Conservation (phyloP, 169 alveolate genomes). For the Miamiensis avidus region DNA sequence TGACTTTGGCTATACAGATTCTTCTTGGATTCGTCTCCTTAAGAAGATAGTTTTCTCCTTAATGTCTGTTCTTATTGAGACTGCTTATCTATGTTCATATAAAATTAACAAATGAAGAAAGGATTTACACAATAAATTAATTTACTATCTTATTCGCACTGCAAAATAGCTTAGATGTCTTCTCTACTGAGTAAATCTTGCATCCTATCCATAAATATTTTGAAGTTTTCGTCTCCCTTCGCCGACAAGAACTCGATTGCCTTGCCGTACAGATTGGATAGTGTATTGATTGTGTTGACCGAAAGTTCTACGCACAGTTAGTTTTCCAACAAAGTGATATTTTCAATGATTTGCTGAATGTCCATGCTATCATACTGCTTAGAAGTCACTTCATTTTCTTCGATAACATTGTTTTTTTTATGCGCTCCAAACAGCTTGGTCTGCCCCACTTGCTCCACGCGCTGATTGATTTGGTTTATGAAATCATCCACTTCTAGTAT, state of each 20-base stretch:
- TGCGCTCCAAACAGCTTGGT: neutral
- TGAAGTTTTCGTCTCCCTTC: neutral
- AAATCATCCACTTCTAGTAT: neutral
- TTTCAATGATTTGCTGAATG: neutral
- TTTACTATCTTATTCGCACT: neutral
- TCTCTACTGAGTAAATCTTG: neutral
- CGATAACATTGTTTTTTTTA: neutral
- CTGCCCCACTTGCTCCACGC: neutral
- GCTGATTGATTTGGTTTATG: no score
- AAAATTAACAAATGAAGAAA: no score
- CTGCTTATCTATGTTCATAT: no score
- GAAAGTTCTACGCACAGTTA: neutral
- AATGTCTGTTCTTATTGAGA: no score
- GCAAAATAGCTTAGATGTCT: neutral
- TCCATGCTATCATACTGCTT: neutral
- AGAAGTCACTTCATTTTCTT: neutral
- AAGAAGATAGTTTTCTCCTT: no score
- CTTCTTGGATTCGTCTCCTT: no score
- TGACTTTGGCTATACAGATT: no score
- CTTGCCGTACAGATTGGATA: neutral
- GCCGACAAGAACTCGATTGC: neutral
- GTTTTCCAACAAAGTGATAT: neutral
- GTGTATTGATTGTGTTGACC: neutral
- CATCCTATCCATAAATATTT: neutral
- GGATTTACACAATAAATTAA: no score